phyloP scores from a whole-genome alignment of 345 rosid species.

The Lagerstroemia speciosa region DNA sequence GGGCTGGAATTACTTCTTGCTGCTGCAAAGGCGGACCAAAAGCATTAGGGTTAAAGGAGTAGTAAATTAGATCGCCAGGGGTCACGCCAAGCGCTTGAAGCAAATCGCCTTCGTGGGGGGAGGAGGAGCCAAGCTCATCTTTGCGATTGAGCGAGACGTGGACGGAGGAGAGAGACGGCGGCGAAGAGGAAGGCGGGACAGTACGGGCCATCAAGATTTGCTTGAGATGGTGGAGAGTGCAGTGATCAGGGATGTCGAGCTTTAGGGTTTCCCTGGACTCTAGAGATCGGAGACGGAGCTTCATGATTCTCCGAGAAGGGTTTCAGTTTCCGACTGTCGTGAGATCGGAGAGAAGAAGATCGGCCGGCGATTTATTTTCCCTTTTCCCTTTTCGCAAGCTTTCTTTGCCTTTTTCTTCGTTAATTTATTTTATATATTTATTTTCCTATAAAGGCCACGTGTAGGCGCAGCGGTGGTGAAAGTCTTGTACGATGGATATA shows the following conservation, averaged over 20 bases:
- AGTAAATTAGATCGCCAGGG: slow-evolving; percentile 63
- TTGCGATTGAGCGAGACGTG: slow-evolving; percentile 62
- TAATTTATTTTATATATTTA: no score
- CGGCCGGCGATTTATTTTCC: neutral
- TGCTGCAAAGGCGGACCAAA: slow-evolving; percentile 9
- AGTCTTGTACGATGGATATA: no score
- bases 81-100: slow-evolving; percentile 52
- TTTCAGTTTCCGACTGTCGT: neutral
- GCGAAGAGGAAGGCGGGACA: slow-evolving; percentile 4
- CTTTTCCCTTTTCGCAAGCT: neutral
- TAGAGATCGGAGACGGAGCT: slow-evolving; percentile 47
- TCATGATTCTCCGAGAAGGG: slow-evolving; percentile 25
- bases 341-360: neutral
- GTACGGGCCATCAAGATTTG: slow-evolving; percentile 18
- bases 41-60: slow-evolving; percentile 26
- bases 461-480: no score
- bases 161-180: slow-evolving; percentile 12
- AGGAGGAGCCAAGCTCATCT: slow-evolving; percentile 42
- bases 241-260: slow-evolving; percentile 33
- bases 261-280: slow-evolving; percentile 43
- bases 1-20: neutral
- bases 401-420: neutral
- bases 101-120: slow-evolving; percentile 30
- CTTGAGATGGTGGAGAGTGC: slow-evolving; percentile 31
- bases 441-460: no score